Conservation (phyloP, 2,329 filamentous ascomycete species). For the Canariomyces notabilis region DNA sequence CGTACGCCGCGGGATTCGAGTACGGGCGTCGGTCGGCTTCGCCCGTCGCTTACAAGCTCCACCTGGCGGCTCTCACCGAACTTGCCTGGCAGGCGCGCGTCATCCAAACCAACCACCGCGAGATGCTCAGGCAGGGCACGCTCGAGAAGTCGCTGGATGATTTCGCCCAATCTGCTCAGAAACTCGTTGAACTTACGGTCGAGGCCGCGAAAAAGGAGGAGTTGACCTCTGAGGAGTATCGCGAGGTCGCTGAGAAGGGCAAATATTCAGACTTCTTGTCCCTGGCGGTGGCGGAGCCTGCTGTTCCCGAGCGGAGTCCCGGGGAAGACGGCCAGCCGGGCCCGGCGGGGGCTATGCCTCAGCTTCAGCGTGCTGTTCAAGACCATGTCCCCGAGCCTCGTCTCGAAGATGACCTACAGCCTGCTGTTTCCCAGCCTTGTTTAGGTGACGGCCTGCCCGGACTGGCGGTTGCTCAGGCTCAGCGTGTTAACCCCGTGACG, state of each 20-base stretch:
- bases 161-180: background rate
- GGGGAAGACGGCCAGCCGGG: too few relatives aligned
- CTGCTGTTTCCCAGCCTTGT: too few relatives aligned
- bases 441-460: too few relatives aligned
- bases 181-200: background rate
- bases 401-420: too few relatives aligned
- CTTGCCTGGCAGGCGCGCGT: background rate
- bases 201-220: background rate
- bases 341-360: too few relatives aligned
- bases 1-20: constrained; percentile 1
- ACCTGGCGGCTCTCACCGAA: background rate
- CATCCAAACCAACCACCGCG: background rate
- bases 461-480: too few relatives aligned
- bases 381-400: too few relatives aligned
- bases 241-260: background rate
- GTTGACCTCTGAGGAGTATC: background rate
- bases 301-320: too few relatives aligned
- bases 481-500: too few relatives aligned
- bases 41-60: background rate
- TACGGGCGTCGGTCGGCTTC: background rate
- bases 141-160: background rate
- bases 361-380: too few relatives aligned
- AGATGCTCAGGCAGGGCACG: background rate
- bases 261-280: background rate
- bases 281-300: background rate